Evolutionary conservation across 73 alveolate genomes (phyloP).

Genomic region (Tetrahymena malaccensis): DNA sequence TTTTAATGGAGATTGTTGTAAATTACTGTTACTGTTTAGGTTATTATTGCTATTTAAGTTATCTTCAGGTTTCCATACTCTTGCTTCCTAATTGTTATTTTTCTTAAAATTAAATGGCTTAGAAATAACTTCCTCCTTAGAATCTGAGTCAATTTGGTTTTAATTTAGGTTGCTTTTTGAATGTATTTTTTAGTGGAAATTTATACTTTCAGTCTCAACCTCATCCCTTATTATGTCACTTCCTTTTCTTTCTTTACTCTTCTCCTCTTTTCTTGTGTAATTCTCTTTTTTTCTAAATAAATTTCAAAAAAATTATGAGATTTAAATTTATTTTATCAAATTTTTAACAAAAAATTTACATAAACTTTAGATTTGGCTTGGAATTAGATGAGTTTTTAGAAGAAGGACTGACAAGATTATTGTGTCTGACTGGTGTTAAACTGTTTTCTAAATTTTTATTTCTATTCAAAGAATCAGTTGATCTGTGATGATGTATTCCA

Average conservation of each 20-base stretch:
- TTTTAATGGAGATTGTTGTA: background rate
- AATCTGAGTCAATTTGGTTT: background rate
- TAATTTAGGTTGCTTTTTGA: background rate
- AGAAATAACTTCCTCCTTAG: background rate
- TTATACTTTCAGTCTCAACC: background rate
- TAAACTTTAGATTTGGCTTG: background rate
- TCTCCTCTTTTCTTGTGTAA: background rate
- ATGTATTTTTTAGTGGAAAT: background rate
- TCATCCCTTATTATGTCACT: background rate
- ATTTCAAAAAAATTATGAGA: background rate
- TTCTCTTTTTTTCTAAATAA: background rate
- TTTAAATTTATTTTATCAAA: no score
- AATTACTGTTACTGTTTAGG: background rate
- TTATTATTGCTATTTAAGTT: background rate
- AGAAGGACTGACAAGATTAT: background rate
- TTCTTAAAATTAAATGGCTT: background rate
- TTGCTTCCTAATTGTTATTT: background rate
- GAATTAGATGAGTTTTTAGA: background rate
- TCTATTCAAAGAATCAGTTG: background rate
- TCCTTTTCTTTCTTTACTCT: background rate
- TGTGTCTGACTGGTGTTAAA: background rate
- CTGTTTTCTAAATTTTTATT: background rate
- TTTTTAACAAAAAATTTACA: background rate
- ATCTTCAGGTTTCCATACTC: background rate
- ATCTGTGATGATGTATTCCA: background rate